phyloP scores from a whole-genome alignment of 768 basidiomycete genomes.

The Amanita brunnescens region DNA sequence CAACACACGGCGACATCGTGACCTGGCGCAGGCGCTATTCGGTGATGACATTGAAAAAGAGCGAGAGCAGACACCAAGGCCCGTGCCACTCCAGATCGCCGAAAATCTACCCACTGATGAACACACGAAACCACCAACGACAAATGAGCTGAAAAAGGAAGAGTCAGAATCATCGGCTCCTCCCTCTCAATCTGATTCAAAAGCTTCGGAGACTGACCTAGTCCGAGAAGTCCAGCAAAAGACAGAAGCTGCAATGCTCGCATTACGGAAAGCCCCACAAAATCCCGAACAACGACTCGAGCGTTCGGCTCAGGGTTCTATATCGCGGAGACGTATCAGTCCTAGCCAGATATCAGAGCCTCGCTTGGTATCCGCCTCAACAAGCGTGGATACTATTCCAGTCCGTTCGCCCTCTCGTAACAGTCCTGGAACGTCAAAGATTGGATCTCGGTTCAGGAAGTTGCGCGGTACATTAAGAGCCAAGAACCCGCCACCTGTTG shows the following conservation, averaged over 20 bases:
- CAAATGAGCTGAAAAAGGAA: background rate
- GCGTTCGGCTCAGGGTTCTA: constrained; percentile 14
- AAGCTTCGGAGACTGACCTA: constrained; percentile 31
- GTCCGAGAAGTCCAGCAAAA: constrained; percentile 59
- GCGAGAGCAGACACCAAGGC: constrained; percentile 12
- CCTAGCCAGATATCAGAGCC: constrained; percentile 60
- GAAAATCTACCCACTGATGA: constrained; percentile 2
- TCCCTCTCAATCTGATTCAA: background rate
- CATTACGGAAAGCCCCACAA: constrained; percentile 45
- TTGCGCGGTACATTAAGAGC: constrained; percentile 61
- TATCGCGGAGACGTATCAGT: constrained; percentile 51
- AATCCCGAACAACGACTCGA: constrained; percentile 9
- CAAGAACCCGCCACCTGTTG: constrained; percentile 22
- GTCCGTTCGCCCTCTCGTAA: constrained; percentile 43
- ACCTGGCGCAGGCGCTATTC: constrained; percentile 72
- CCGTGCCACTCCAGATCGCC: constrained; percentile 14
- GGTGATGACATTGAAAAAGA: constrained; percentile 36
- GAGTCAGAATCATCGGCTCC: background rate
- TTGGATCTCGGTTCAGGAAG: constrained; percentile 68
- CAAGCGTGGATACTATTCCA: constrained; percentile 60
- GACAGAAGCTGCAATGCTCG: constrained; percentile 56
- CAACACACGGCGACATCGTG: constrained; percentile 56
- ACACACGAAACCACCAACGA: background rate
- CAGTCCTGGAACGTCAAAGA: constrained; percentile 42
- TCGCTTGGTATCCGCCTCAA: constrained; percentile 55